Percentiles rank a stretch among this genome's conserved stretches.
Evolutionary conservation across 2,329 filamentous ascomycete genomes (phyloP).

Genomic region (Colletotrichum sp.): DNA sequence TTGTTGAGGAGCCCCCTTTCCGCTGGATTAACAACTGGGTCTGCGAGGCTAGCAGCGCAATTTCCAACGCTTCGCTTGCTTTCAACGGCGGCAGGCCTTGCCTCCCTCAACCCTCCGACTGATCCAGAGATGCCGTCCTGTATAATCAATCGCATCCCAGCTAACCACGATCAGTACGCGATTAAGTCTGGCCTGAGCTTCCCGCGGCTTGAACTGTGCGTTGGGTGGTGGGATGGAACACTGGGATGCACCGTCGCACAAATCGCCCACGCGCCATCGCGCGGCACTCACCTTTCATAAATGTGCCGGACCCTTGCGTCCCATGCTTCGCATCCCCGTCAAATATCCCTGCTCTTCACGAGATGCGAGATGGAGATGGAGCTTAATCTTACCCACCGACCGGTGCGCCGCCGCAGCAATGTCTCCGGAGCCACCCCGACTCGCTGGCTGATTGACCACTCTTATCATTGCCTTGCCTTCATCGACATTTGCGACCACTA

Average conservation of each 20-base stretch:
- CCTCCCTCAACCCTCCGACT: not conserved
- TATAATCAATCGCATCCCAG: not conserved
- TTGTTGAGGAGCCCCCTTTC: constrained; percentile 4
- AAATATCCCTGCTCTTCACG: constrained; percentile 9
- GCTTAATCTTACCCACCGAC: constrained; percentile 22
- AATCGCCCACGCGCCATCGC: constrained; percentile 5
- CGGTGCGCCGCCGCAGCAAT: constrained; percentile 18
- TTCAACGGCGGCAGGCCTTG: not conserved
- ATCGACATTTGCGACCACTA: not conserved
- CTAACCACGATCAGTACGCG: not conserved
- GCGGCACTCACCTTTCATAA: constrained; percentile 6
- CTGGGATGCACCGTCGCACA: constrained; percentile 10
- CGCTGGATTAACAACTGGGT: not conserved
- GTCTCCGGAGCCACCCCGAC: constrained; percentile 16
- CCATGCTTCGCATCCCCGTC: constrained; percentile 14
- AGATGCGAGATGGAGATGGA: constrained; percentile 21
- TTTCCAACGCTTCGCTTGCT: not conserved
- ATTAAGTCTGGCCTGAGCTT: constrained; percentile 13
- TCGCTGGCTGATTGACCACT: not conserved
- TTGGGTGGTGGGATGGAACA: not conserved
- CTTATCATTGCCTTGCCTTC: not conserved
- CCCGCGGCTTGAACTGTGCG: constrained; percentile 1
- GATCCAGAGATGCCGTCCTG: not conserved
- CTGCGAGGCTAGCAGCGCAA: not conserved
- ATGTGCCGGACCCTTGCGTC: constrained; percentile 9